These are phyloP conservation scores for Westerdykella sp. DNA, from an alignment of 2,329 filamentous ascomycete genomes.

Conservation along the genomic window DNA sequence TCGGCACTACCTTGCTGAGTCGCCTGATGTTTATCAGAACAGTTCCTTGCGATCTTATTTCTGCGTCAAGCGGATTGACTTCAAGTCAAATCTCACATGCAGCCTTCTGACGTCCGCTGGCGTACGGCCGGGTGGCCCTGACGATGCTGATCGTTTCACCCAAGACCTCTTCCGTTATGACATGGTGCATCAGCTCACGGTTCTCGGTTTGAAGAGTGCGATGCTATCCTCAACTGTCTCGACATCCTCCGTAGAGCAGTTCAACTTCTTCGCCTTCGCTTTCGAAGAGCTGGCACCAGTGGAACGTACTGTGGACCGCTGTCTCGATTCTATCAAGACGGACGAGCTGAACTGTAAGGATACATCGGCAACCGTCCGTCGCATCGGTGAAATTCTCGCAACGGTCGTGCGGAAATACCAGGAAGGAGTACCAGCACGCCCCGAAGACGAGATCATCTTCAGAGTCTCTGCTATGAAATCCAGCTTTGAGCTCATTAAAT, in stretches of 20 bases:
- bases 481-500: slow-evolving; percentile 16
- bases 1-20: slow-evolving; percentile 80
- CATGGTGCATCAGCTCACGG: slow-evolving; percentile 76
- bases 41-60: slow-evolving; percentile 86
- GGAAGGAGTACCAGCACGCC: slow-evolving; percentile 11
- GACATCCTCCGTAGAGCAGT: slow-evolving; percentile 70
- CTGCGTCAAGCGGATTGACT: slow-evolving; percentile 77
- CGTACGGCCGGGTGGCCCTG: slow-evolving; percentile 58
- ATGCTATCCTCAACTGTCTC: slow-evolving; percentile 77
- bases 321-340: slow-evolving; percentile 75
- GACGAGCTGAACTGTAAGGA: slow-evolving; percentile 83
- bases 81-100: slow-evolving; percentile 58
- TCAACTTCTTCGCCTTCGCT: slow-evolving; percentile 70
- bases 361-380: slow-evolving; percentile 73
- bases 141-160: slow-evolving; percentile 71
- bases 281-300: slow-evolving; percentile 86
- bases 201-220: slow-evolving; percentile 76
- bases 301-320: slow-evolving; percentile 79
- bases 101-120: slow-evolving; percentile 11
- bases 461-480: slow-evolving; percentile 16
- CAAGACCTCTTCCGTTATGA: slow-evolving; percentile 58
- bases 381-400: slow-evolving; percentile 21
- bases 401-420: slow-evolving; percentile 6
- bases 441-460: slow-evolving; percentile 24
- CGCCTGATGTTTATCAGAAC: slow-evolving; percentile 58